These are phyloP conservation scores for Amauroascus niger DNA, from an alignment of 2,329 filamentous ascomycete genomes.

Conservation along the genomic window DNA sequence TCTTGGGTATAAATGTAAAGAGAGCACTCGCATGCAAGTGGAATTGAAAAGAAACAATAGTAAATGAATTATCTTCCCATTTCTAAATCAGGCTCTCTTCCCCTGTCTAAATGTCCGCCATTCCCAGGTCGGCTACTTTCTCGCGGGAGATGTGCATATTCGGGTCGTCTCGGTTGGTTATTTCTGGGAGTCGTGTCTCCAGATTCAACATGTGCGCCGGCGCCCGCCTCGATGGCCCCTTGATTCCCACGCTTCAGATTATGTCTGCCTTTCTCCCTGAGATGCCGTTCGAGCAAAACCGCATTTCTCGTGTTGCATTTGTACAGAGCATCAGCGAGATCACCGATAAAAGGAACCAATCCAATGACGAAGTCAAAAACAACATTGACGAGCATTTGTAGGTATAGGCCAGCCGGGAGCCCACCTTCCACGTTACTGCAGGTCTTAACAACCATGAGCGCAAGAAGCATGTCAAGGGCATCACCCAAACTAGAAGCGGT, in stretches of 20 bases:
- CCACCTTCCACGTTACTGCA: conserved; percentile 68
- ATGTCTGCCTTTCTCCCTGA: conserved; percentile 34
- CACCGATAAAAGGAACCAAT: conserved; percentile 44
- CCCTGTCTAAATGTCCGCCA: conserved; percentile 19
- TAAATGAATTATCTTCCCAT: conserved; percentile 10
- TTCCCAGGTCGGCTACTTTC: conserved; percentile 8
- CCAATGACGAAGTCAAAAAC: conserved; percentile 42
- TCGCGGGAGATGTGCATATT: conserved; percentile 11
- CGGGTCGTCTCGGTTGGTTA: conserved; percentile 14
- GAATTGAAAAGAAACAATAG: conserved; percentile 11
- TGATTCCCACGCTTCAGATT: conserved; percentile 8
- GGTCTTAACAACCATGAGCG: conserved; percentile 62
- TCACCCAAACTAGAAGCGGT: conserved; percentile 57
- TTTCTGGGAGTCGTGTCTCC: conserved; percentile 11
- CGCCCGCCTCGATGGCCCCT: conserved; percentile 4
- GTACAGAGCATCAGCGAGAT: conserved; percentile 40
- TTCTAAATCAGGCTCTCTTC: conserved; percentile 21
- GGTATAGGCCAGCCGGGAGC: conserved; percentile 47
- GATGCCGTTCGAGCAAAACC: conserved; percentile 36
- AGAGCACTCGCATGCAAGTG: conserved; percentile 11
- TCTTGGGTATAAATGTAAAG: conserved; percentile 5
- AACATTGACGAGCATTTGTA: conserved; percentile 74
- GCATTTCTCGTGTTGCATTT: conserved; percentile 43
- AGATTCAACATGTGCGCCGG: conserved; percentile 11
- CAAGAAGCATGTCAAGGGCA: conserved; percentile 60